phyloP scores from a whole-genome alignment of 2,329 filamentous ascomycete genomes.

The Colletotrichum navitas region DNA sequence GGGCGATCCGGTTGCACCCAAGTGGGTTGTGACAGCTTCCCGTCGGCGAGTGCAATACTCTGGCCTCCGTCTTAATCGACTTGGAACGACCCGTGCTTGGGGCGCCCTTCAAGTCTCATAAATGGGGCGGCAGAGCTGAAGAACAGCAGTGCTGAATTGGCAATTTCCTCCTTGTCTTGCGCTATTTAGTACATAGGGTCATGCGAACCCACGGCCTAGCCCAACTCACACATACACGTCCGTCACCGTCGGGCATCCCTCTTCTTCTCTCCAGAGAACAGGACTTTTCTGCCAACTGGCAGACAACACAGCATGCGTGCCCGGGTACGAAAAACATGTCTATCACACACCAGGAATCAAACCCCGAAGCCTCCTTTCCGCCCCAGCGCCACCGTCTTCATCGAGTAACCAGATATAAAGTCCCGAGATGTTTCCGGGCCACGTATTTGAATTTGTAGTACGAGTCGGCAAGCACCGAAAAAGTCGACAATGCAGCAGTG shows the following conservation, averaged over 20 bases:
- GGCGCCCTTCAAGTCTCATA: not conserved
- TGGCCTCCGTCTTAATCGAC: not conserved
- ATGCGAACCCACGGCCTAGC: not conserved
- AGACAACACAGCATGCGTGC: constrained; percentile 17
- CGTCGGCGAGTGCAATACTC: not conserved
- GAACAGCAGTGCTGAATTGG: constrained; percentile 15
- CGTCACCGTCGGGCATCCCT: not conserved
- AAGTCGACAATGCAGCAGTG: constrained; percentile 36
- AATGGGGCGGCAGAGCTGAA: not conserved
- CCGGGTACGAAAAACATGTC: constrained; percentile 26
- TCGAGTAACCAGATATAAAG: constrained; percentile 23
- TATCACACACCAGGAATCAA: constrained; percentile 30
- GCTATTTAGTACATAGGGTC: constrained; percentile 38
- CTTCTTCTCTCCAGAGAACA: not conserved
- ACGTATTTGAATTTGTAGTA: constrained; percentile 20
- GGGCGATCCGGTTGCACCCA: too few species aligned
- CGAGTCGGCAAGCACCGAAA: constrained; percentile 13
- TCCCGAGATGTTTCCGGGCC: constrained; percentile 18
- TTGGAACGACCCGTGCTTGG: not conserved
- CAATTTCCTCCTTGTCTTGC: constrained; percentile 32
- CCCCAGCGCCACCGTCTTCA: constrained; percentile 27
- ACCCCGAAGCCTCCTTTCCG: constrained; percentile 11
- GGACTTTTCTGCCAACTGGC: not conserved
- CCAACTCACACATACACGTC: constrained; percentile 29
- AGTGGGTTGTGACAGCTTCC: not conserved